These are phyloP conservation scores for Petunia hybrid DNA, from an alignment of 305 asterid genomes.

Conservation along the genomic window DNA sequence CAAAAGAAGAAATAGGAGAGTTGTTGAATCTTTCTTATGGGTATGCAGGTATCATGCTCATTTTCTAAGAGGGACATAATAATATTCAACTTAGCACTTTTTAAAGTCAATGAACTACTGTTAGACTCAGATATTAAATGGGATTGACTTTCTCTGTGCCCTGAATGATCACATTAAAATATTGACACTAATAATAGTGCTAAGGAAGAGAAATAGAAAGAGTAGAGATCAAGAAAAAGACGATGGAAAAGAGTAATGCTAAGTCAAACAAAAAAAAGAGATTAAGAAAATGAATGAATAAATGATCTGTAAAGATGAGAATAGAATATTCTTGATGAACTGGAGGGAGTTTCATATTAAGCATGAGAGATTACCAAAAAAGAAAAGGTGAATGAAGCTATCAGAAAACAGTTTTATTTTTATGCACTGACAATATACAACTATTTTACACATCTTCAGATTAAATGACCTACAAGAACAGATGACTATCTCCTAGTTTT, in stretches of 20 bases:
- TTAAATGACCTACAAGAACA: not conserved
- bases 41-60: not conserved
- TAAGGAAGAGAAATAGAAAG: not conserved
- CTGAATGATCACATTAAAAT: not conserved
- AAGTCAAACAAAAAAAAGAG: slow-evolving; percentile 2
- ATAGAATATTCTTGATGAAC: not conserved
- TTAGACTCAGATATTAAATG: not conserved
- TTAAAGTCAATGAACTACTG: slow-evolving; percentile 15
- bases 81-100: slow-evolving; percentile 20
- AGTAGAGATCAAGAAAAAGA: not conserved
- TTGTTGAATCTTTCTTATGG: slow-evolving; percentile 8
- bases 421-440: no score
- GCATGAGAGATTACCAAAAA: not conserved
- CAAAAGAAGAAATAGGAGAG: not conserved
- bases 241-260: not conserved
- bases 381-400: not conserved
- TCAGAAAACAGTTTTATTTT: not conserved
- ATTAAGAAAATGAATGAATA: not conserved
- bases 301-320: not conserved
- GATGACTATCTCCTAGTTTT: no score
- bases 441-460: not conserved
- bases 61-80: not conserved
- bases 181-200: not conserved
- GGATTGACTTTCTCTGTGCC: slow-evolving; percentile 17
- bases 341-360: not conserved